phyloP scores from a whole-genome alignment of 805 yeast species.

The Pichia occidentalis region DNA sequence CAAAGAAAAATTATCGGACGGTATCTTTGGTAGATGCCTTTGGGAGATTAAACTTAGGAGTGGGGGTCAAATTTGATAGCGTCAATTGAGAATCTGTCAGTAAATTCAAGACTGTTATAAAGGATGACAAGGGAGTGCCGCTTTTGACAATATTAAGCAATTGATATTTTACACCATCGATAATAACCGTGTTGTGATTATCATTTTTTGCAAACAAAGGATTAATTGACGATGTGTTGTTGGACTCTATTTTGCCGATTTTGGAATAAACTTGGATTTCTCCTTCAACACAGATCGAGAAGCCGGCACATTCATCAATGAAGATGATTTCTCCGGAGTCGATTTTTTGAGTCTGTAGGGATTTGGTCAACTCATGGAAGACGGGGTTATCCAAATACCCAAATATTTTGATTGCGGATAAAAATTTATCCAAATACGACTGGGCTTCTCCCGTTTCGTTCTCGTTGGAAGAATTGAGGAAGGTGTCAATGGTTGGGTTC shows the following conservation, averaged over 20 bases:
- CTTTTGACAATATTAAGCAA: slow-evolving; percentile 72
- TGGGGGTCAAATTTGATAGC: slow-evolving; percentile 12
- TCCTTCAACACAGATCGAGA: slow-evolving; percentile 91
- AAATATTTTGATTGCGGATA: slow-evolving; percentile 86
- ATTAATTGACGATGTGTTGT: slow-evolving; percentile 4
- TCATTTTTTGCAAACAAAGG: slow-evolving; percentile 26
- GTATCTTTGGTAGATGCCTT: slow-evolving; percentile 7
- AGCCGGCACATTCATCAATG: slow-evolving; percentile 64
- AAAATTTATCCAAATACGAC: slow-evolving; percentile 80
- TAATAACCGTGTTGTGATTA: slow-evolving; percentile 36
- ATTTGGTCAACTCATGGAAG: slow-evolving; percentile 85
- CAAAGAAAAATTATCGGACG: slow-evolving; percentile 12
- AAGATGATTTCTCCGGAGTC: slow-evolving; percentile 70
- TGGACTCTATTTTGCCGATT: slow-evolving; percentile 34
- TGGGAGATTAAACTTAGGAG: slow-evolving; percentile 7
- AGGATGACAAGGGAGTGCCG: slow-evolving; percentile 80
- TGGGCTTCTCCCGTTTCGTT: slow-evolving; percentile 38
- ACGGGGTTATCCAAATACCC: slow-evolving; percentile 89
- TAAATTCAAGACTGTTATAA: slow-evolving; percentile 71
- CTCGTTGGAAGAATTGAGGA: slow-evolving; percentile 32
- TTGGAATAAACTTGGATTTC: slow-evolving; percentile 70
- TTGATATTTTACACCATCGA: slow-evolving; percentile 62
- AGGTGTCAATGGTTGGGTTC: slow-evolving; percentile 41
- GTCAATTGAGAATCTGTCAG: slow-evolving; percentile 32
- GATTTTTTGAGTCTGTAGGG: slow-evolving; percentile 82